These are phyloP conservation scores for Russula dissimulans DNA, from an alignment of 768 basidiomycete genomes.

Conservation along the genomic window DNA sequence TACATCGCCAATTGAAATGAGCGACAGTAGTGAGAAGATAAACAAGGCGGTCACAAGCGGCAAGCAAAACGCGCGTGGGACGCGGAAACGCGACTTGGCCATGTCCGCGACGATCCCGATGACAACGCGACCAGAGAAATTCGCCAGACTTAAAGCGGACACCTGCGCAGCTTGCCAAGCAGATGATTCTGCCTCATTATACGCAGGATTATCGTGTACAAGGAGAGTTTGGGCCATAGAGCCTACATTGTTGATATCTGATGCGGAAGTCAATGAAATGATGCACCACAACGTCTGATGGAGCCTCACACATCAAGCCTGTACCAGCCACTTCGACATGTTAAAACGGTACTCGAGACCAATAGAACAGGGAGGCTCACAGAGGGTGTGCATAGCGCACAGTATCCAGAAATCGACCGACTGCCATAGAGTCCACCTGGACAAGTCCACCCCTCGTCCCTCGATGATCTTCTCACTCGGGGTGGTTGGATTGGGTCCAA, in stretches of 20 bases:
- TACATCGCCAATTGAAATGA: constrained; percentile 47
- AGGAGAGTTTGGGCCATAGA: constrained; percentile 63
- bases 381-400: constrained; percentile 42
- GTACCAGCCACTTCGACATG: constrained; percentile 50
- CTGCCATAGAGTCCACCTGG: constrained; percentile 42
- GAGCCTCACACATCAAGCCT: constrained; percentile 60
- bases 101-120: constrained; percentile 70
- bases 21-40: constrained; percentile 61
- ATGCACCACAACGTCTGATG: not conserved
- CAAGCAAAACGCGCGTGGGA: constrained; percentile 65
- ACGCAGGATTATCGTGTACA: constrained; percentile 47
- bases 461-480: constrained; percentile 10
- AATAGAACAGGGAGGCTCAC: constrained; percentile 32
- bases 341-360: not conserved
- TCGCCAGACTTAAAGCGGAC: constrained; percentile 71
- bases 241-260: constrained; percentile 85
- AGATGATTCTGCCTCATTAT: constrained; percentile 58
- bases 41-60: constrained; percentile 57
- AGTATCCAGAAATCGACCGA: constrained; percentile 58
- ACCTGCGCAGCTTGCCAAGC: constrained; percentile 82
- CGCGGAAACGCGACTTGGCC: constrained; percentile 41
- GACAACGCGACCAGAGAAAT: constrained; percentile 67
- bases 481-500: not conserved
- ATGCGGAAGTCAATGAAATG: not conserved
- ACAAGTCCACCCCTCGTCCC: constrained; percentile 37